Evolutionary conservation across 768 basidiomycete species (phyloP), one percentile per base, ranked within the genome.

Genomic region (Phanerochaete carnosa): DNA sequence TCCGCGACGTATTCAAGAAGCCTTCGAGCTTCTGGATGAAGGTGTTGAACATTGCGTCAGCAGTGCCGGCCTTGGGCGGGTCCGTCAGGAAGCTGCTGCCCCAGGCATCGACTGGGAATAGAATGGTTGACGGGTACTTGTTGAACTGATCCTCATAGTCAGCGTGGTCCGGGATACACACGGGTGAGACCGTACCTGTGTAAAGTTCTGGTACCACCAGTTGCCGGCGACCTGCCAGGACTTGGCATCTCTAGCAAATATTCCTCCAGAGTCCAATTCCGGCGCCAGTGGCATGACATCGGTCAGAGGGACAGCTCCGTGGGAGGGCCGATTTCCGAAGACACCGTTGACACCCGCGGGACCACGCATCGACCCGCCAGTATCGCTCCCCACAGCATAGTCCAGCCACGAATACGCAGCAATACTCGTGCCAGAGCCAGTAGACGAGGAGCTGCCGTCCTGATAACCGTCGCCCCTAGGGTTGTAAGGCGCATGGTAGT

Each of bases 391-490:
- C 8, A 72, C 61, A 3, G 69, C 65, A 39, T 65, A 66, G 60
- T 72, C 71, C 19, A 72, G 60, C 69, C 68, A 72, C 2, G 60
- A 57, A 52, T 72, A 71, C 13, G 71, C 65, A 16, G 68, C 67
- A 28, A 65, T 52, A 13, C 65, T 63, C 16, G 67, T 63, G 1
- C 68, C 71, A 13, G 70, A 66, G 13, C 71, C 71, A 0, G 69
- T 72, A 0, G 70, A 71, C 33, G 67, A 68, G 30, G 68, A 65
- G 60, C 68, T 66, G n/a, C 66, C 69, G 47, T 72, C 71, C 56
- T 71, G 72, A 57, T 73, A 70, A 16, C 69, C 70, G 25, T 73
- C 72, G 4, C 70, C 70, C 16, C 72, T 66, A 29, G 70, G 70
- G 61, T 71, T 71, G 63, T 67, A 71, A 47, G 72, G 70, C 28